These are phyloP conservation scores for Rubia balearica DNA, from an alignment of 305 asterid genomes.

Conservation along the genomic window DNA sequence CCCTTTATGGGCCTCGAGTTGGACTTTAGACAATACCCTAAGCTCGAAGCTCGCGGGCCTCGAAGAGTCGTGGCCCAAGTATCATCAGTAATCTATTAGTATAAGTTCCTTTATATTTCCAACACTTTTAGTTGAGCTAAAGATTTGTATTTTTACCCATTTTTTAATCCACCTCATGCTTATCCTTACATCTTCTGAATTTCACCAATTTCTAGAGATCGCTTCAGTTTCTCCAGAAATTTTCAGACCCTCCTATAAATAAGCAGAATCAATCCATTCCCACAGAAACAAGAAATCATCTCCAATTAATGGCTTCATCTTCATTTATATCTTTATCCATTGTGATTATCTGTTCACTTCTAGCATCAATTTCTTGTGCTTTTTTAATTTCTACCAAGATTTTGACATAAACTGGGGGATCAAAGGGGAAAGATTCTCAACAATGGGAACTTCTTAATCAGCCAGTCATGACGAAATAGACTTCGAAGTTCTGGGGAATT, in stretches of 20 bases:
- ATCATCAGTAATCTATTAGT: no score
- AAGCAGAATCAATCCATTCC: neutral
- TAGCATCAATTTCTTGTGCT: neutral
- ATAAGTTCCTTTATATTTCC: no score
- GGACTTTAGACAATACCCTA: no score
- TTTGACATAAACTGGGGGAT: constrained; percentile 53
- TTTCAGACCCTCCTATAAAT: neutral
- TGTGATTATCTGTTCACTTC: neutral
- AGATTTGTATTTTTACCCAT: no score
- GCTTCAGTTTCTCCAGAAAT: neutral
- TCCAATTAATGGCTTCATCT: neutral
- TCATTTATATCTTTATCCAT: neutral
- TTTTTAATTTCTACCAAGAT: constrained; percentile 32
- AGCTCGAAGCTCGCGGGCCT: no score
- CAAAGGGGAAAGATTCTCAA: constrained; percentile 43
- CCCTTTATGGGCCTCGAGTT: no score
- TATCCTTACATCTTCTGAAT: no score
- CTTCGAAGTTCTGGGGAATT: constrained; percentile 70
- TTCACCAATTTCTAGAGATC: neutral
- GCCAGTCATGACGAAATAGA: constrained; percentile 68
- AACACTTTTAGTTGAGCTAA: no score
- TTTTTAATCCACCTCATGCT: no score
- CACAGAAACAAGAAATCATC: neutral
- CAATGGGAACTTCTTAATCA: constrained; percentile 45
- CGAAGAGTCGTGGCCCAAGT: no score